Conservation (phyloP, 2,329 filamentous ascomycete genomes). For the Trichoderma asperellum region DNA sequence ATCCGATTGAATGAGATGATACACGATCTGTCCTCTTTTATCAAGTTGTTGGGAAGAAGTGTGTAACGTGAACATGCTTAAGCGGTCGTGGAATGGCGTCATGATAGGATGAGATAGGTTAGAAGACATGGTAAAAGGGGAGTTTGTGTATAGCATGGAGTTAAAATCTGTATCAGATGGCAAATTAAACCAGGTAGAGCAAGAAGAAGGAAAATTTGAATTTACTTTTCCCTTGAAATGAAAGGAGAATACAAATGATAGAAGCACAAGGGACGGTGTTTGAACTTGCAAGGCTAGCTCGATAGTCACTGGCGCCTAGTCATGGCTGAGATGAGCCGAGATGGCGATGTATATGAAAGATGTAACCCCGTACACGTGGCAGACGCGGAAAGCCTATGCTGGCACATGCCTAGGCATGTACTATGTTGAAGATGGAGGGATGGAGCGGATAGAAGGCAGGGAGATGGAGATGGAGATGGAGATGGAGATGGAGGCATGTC, state of each 20-base stretch:
- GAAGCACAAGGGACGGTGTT: not conserved
- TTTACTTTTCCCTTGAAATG: not conserved
- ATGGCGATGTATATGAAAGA: constrained; percentile 9
- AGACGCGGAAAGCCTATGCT: not conserved
- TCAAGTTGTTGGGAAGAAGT: constrained; percentile 18
- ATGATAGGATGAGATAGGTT: constrained; percentile 24
- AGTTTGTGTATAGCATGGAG: constrained; percentile 25
- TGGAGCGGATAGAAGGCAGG: not conserved
- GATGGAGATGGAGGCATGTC: constrained; percentile 1
- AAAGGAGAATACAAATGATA: not conserved
- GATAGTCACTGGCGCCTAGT: not conserved
- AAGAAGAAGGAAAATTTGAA: constrained; percentile 16
- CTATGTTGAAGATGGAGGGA: constrained; percentile 14
- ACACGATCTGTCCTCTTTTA: constrained; percentile 27
- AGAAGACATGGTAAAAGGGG: constrained; percentile 3
- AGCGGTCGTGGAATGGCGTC: constrained; percentile 15
- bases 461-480: not conserved
- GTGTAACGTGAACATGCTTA: constrained; percentile 7
- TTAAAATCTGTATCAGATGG: constrained; percentile 26
- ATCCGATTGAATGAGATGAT: constrained; percentile 24
- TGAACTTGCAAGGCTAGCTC: not conserved
- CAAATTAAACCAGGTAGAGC: constrained; percentile 19
- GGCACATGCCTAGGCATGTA: not conserved
- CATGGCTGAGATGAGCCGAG: not conserved
- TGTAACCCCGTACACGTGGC: constrained; percentile 25